Evolutionary conservation across 2,329 filamentous ascomycete species (phyloP).

Genomic region (Diaporthe ilicicola): DNA sequence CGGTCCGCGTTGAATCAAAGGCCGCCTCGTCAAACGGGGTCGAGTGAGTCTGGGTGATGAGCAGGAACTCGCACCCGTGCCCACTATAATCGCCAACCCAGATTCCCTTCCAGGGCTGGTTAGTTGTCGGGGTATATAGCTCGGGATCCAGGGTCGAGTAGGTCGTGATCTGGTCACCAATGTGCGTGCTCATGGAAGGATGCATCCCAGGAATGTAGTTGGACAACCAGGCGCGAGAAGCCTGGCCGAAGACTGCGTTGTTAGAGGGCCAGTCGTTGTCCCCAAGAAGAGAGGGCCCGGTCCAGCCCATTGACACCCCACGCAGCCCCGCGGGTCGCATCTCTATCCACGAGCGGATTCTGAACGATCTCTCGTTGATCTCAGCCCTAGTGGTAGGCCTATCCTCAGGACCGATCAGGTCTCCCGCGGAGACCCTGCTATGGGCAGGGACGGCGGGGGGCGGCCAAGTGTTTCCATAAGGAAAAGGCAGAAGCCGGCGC

Average conservation of each 20-base stretch:
- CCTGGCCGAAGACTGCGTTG: slow-evolving; percentile 35
- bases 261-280: slow-evolving; percentile 22
- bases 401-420: slow-evolving; percentile 40
- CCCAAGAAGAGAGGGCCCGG: not conserved
- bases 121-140: slow-evolving; percentile 80
- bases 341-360: slow-evolving; percentile 80
- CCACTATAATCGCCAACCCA: slow-evolving; percentile 91
- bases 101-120: slow-evolving; percentile 88
- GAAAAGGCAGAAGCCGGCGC: slow-evolving; percentile 44
- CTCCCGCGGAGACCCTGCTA: slow-evolving; percentile 56
- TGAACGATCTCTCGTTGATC: slow-evolving; percentile 75
- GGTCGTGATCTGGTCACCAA: slow-evolving; percentile 67
- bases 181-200: slow-evolving; percentile 51
- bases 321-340: slow-evolving; percentile 53
- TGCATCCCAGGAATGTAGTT: slow-evolving; percentile 33
- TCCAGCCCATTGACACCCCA: slow-evolving; percentile 12
- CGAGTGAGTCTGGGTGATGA: slow-evolving; percentile 78
- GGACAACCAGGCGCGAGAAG: slow-evolving; percentile 30
- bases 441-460: slow-evolving; percentile 73
- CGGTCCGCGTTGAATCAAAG: slow-evolving; percentile 44
- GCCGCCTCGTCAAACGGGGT: slow-evolving; percentile 49
- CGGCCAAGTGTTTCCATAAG: slow-evolving; percentile 75
- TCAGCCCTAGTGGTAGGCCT: slow-evolving; percentile 62
- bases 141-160: slow-evolving; percentile 75
- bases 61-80: slow-evolving; percentile 88